Percentiles rank a stretch among this genome's conserved stretches.
These are phyloP conservation scores for Lachancea nothofagi DNA, from an alignment of 805 yeast species.

Conservation along the genomic window DNA sequence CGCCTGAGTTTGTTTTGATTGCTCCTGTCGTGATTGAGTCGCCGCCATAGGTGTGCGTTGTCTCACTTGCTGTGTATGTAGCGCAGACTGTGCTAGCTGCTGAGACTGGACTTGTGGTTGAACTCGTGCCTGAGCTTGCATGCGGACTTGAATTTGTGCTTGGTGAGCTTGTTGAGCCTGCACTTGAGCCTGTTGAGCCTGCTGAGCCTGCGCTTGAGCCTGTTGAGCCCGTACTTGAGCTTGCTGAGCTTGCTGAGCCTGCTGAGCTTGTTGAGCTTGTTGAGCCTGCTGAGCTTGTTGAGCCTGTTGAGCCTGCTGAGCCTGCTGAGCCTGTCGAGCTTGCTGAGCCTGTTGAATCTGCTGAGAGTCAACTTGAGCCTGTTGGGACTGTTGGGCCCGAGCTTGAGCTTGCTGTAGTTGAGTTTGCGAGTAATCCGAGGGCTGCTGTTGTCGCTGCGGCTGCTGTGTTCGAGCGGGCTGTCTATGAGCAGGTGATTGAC, in stretches of 20 bases:
- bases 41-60: not conserved
- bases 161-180: not conserved
- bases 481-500: not conserved
- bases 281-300: slow-evolving; percentile 3
- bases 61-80: no score
- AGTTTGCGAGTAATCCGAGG: slow-evolving; percentile 15
- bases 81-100: not conserved
- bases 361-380: slow-evolving; percentile 3
- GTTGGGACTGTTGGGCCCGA: not conserved
- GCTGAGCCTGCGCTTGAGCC: slow-evolving; percentile 5
- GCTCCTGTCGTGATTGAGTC: not conserved
- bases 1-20: not conserved
- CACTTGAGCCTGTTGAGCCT: slow-evolving; percentile 3
- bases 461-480: slow-evolving; percentile 15
- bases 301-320: slow-evolving; percentile 3
- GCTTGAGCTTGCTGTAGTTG: slow-evolving; percentile 17
- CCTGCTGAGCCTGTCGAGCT: not conserved
- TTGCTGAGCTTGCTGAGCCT: slow-evolving; percentile 19
- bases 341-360: slow-evolving; percentile 3
- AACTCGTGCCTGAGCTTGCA: slow-evolving; percentile 6
- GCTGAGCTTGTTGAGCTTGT: not conserved
- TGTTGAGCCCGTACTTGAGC: slow-evolving; percentile 15
- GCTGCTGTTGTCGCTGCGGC: slow-evolving; percentile 17
- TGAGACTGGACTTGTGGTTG: slow-evolving; percentile 9
- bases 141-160: slow-evolving; percentile 3